These are phyloP conservation scores for Mycothermus thermophilus DNA, from an alignment of 495 filamentous ascomycete genomes.

Conservation along the genomic window DNA sequence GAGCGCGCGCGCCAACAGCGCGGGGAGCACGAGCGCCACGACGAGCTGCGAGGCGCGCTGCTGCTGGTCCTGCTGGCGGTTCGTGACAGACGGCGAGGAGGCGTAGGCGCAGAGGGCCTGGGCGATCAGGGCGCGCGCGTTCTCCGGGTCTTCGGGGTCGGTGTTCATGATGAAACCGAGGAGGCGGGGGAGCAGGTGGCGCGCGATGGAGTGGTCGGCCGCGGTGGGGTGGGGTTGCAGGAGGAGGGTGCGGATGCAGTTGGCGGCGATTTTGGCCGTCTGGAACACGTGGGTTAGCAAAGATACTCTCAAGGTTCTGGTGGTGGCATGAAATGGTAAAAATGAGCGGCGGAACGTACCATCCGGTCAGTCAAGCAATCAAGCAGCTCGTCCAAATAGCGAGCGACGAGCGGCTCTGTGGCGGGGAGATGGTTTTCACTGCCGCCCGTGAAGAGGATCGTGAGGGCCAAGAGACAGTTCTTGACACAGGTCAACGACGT, in stretches of 20 bases:
- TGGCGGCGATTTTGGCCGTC: constrained; percentile 76
- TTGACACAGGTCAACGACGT: constrained; percentile 76
- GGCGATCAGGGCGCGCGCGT: constrained; percentile 50
- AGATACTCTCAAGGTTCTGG: constrained; percentile 1
- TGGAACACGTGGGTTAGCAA: constrained; percentile 14
- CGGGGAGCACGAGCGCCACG: constrained; percentile 61
- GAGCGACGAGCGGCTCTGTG: constrained; percentile 52
- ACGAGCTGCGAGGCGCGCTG: constrained; percentile 43
- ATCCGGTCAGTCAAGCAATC: constrained; percentile 72
- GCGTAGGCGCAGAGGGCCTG: constrained; percentile 63
- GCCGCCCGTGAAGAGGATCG: constrained; percentile 75
- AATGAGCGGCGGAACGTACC: constrained; percentile 25
- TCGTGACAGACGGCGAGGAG: constrained; percentile 32
- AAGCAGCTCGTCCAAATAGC: constrained; percentile 60
- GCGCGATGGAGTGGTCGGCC: constrained; percentile 58
- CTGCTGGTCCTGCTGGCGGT: too few relatives aligned
- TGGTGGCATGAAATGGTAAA: neutral
- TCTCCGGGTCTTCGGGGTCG: constrained; percentile 57
- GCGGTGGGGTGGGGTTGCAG: constrained; percentile 44
- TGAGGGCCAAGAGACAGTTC: constrained; percentile 76
- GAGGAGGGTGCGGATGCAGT: constrained; percentile 72
- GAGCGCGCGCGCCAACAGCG: constrained; percentile 59
- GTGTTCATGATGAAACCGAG: constrained; percentile 58
- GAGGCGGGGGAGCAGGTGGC: constrained; percentile 62
- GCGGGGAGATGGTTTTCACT: constrained; percentile 56